These are phyloP conservation scores for Ceratobasidium papillatum DNA, from an alignment of 1,284 basidiomycete genomes.

Conservation along the genomic window DNA sequence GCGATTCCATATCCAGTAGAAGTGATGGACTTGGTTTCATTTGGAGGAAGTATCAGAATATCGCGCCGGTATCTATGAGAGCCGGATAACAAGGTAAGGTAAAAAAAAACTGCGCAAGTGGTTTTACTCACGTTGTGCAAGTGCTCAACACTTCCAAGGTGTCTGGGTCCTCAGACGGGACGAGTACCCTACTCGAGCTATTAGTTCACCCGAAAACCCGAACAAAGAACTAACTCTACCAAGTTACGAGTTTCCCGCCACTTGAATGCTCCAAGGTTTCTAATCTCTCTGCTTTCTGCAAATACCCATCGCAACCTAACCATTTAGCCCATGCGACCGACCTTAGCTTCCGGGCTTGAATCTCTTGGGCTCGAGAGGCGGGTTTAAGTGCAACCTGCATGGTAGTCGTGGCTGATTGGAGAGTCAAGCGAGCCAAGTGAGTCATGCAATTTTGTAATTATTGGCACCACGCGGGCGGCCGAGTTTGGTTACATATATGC, in stretches of 20 bases:
- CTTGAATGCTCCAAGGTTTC: constrained; percentile 53
- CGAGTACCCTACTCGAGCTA: constrained; percentile 55
- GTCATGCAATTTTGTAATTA: not conserved
- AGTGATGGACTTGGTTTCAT: constrained; percentile 48
- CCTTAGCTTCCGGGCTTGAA: constrained; percentile 51
- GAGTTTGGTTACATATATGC: not conserved
- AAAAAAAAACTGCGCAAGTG: constrained; percentile 42
- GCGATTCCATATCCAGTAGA: constrained; percentile 59
- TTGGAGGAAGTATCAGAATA: constrained; percentile 45
- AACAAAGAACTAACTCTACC: constrained; percentile 48
- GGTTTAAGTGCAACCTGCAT: constrained; percentile 10
- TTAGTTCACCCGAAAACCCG: not conserved
- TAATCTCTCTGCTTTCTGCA: constrained; percentile 52
- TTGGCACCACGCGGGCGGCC: not conserved
- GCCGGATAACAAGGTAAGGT: not conserved
- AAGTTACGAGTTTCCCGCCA: constrained; percentile 54
- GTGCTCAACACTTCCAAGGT: constrained; percentile 58
- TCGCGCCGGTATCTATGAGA: constrained; percentile 50
- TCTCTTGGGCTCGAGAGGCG: constrained; percentile 23
- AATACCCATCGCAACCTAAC: constrained; percentile 52
- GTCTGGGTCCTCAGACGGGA: constrained; percentile 53
- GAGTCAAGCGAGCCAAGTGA: not conserved
- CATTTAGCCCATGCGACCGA: constrained; percentile 53
- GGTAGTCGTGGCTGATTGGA: not conserved
- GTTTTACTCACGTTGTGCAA: constrained; percentile 56